Evolutionary conservation across 495 filamentous ascomycete species (phyloP).

Genomic region (Aspergillus nidulans): DNA sequence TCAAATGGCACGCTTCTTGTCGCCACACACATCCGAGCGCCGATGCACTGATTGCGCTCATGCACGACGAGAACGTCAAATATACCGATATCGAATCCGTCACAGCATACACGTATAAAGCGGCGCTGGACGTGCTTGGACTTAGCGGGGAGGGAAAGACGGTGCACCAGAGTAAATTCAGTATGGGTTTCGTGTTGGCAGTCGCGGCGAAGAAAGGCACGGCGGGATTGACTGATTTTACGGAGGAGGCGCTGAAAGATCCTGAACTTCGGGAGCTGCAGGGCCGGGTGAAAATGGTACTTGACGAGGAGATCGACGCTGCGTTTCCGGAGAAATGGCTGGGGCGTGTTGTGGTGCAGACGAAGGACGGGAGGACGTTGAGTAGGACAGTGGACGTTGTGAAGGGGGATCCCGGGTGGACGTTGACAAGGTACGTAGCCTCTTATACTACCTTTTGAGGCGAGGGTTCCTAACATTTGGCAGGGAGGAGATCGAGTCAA

Average conservation of each 20-base stretch:
- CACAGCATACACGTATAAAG: slow-evolving; percentile 27
- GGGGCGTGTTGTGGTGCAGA: slow-evolving; percentile 28
- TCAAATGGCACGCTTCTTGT: slow-evolving; percentile 38
- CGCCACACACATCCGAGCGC: slow-evolving; percentile 36
- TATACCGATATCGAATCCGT: slow-evolving; percentile 32
- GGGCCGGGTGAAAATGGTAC: slow-evolving; percentile 26
- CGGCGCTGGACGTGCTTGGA: slow-evolving; percentile 30
- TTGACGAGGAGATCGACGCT: slow-evolving; percentile 27
- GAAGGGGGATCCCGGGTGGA: slow-evolving; percentile 32
- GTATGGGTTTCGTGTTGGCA: slow-evolving; percentile 38
- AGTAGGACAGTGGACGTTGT: slow-evolving; percentile 19
- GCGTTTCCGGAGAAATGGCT: slow-evolving; percentile 30
- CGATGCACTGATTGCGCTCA: slow-evolving; percentile 29
- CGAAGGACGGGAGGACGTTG: slow-evolving; percentile 19
- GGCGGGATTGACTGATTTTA: slow-evolving; percentile 35
- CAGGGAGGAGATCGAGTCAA: background rate
- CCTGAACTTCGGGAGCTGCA: slow-evolving; percentile 25
- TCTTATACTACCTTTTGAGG: too few relatives aligned
- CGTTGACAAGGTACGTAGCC: slow-evolving; percentile 27
- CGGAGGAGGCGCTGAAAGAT: slow-evolving; percentile 27
- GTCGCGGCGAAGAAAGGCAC: slow-evolving; percentile 33
- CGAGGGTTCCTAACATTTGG: too few relatives aligned
- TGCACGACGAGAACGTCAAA: slow-evolving; percentile 24
- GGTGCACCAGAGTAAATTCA: slow-evolving; percentile 38
- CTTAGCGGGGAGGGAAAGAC: slow-evolving; percentile 28